A percentile compares a stretch with the other conserved stretches of the same genome.
These are phyloP conservation scores for Durio zibethinus DNA, from an alignment of 345 rosid genomes.

Conservation along the genomic window DNA sequence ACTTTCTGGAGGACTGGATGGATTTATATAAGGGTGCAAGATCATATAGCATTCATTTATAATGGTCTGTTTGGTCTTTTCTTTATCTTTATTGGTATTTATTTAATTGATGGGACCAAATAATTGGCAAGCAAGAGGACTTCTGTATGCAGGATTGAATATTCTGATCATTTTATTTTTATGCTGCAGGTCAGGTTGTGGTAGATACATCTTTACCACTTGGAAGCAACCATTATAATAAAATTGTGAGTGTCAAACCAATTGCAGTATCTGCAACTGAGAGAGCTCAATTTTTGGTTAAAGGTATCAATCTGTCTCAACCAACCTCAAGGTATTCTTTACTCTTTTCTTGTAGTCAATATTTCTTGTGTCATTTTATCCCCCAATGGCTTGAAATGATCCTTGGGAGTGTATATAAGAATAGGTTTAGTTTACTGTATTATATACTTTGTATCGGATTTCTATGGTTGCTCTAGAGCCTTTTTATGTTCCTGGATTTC, in stretches of 20 bases:
- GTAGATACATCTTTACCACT: slow-evolving; percentile 64
- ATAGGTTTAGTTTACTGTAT: background rate
- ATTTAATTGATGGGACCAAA: background rate
- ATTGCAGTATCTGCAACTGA: slow-evolving; percentile 66
- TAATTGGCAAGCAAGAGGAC: background rate
- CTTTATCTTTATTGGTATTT: background rate
- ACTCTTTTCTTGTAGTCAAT: slow-evolving; percentile 3
- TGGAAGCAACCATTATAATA: slow-evolving; percentile 51
- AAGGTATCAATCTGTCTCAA: slow-evolving; percentile 72
- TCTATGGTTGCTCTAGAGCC: background rate
- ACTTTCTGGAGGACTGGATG: slow-evolving; percentile 89
- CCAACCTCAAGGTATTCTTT: slow-evolving; percentile 62
- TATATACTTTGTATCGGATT: background rate
- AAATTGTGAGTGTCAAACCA: slow-evolving; percentile 69
- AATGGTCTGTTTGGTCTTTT: slow-evolving; percentile 52
- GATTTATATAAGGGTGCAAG: slow-evolving; percentile 67
- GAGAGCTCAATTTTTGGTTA: slow-evolving; percentile 59
- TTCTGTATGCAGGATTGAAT: slow-evolving; percentile 15
- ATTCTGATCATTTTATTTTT: slow-evolving; percentile 8
- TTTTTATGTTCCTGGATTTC: background rate
- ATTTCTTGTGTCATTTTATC: background rate
- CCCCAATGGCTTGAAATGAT: background rate
- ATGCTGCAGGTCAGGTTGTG: slow-evolving; percentile 77
- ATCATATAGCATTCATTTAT: slow-evolving; percentile 74
- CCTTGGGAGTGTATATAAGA: background rate